phyloP scores from a whole-genome alignment of 208 protist species.

The Wallacemonas rigidus region DNA sequence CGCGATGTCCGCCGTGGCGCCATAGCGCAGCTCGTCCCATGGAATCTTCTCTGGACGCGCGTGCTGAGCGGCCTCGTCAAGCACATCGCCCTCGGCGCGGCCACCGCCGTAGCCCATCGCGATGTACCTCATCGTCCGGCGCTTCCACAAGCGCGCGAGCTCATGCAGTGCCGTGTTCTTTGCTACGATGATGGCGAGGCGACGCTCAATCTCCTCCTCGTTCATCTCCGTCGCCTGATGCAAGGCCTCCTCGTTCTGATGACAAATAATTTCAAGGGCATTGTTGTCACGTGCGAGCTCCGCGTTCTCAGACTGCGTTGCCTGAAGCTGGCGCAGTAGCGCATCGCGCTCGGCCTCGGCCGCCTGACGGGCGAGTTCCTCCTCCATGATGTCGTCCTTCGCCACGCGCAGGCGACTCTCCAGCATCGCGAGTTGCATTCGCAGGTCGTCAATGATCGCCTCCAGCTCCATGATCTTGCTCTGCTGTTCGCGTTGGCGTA shows the following conservation, averaged over 20 bases:
- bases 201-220: conserved; percentile 53
- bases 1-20: conserved; percentile 40
- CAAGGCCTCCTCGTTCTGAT: conserved; percentile 52
- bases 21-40: conserved; percentile 51
- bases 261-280: conserved; percentile 46
- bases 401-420: conserved; percentile 70
- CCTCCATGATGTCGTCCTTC: conserved; percentile 56
- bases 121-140: conserved; percentile 69
- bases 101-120: conserved; percentile 49
- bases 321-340: conserved; percentile 36
- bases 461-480: conserved; percentile 60
- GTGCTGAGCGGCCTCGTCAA: not conserved
- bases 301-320: conserved; percentile 39
- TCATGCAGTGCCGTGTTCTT: conserved; percentile 38
- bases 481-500: conserved; percentile 54
- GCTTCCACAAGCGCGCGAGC: conserved; percentile 71
- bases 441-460: conserved; percentile 49
- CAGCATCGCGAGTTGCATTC: conserved; percentile 38
- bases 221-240: conserved; percentile 41
- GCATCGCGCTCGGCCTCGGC: conserved; percentile 47
- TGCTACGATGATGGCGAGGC: conserved; percentile 34
- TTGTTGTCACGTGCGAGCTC: conserved; percentile 43
- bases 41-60: conserved; percentile 34
- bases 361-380: conserved; percentile 47
- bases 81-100: not conserved